Base-by-base conservation (phyloP, 2,329 filamentous ascomycete genomes). In the Sclerotinia spermophila region DNA sequence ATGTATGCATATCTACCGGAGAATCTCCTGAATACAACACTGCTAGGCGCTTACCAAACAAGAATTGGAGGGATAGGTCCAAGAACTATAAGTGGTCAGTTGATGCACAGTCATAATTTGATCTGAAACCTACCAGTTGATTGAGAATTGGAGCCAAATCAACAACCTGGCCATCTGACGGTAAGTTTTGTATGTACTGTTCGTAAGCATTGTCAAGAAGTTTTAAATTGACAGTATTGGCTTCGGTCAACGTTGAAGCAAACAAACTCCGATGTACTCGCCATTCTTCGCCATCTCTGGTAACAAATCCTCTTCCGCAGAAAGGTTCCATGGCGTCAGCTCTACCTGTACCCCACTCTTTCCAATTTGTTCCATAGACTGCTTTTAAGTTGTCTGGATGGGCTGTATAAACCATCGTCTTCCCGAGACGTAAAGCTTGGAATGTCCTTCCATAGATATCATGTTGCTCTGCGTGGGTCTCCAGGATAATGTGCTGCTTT, bases 201-300 rank as follows among this genome's bases (percentile, higher is more conserved):
- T 56, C 33, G 24, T 67, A 70, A 11, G 21, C 13, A 5, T 35
- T 10, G 24, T 17, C 33, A 3, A 70, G 44, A 4, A 42, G 2
- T 2, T 30, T 24, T 7, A 70, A 6, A 40, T 70, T 38, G 24
- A 60, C n/a, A 27, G 44, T 38, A 44, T 51, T 67, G 3, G 40
- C 30, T 38, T 67, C 62, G 4, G 21, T 67, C 55, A 70, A 51
- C 13, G 44, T 48, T 55, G 68, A 55, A n/a, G n/a, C 42, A 33
- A 70, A 33, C 33, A 70, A n/a, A 44, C 24, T 17, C 44, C 62
- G 40, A 42, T 59, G 30, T 5, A 19, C 13, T 13, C 27, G 45
- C 68, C 68, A 70, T 53, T 67, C 62, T 21, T 70, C 53, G 1
- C 69, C 62, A 45, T 70, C 53, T 19, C 42, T 60, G 6, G 69